These are phyloP conservation scores for Garcileccinum viscosum DNA, from an alignment of 1,284 basidiomycete species.

Conservation along the genomic window DNA sequence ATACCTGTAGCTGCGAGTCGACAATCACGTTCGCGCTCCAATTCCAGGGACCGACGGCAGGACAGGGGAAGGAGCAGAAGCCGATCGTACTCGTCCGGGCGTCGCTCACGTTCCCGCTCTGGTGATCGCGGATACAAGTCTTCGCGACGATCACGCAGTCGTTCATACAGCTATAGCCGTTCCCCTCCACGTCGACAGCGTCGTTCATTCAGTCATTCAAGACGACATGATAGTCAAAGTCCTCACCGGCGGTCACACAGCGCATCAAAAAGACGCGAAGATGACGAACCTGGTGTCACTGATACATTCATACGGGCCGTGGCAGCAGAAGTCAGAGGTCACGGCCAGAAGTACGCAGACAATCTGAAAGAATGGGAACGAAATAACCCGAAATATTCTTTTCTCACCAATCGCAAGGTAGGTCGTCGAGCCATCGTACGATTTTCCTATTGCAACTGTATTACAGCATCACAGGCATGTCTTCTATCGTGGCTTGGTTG, in stretches of 20 bases:
- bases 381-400: slow-evolving; percentile 81
- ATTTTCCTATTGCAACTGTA: slow-evolving; percentile 18
- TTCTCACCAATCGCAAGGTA: slow-evolving; percentile 75
- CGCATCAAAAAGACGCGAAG: slow-evolving; percentile 42
- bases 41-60: slow-evolving; percentile 32
- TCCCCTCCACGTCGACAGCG: slow-evolving; percentile 47
- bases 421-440: slow-evolving; percentile 35
- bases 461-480: slow-evolving; percentile 79
- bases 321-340: slow-evolving; percentile 82
- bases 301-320: slow-evolving; percentile 86
- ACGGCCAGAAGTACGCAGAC: slow-evolving; percentile 81
- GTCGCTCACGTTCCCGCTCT: slow-evolving; percentile 57
- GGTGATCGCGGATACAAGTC: slow-evolving; percentile 42
- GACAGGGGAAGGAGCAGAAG: slow-evolving; percentile 41
- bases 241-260: slow-evolving; percentile 48
- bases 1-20: slow-evolving; percentile 37
- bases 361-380: slow-evolving; percentile 78
- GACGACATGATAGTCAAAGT: slow-evolving; percentile 48
- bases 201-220: slow-evolving; percentile 39
- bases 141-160: slow-evolving; percentile 49
- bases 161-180: slow-evolving; percentile 49
- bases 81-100: slow-evolving; percentile 47
- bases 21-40: slow-evolving; percentile 41
- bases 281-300: slow-evolving; percentile 67
- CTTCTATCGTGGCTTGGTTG: slow-evolving; percentile 79